These are phyloP conservation scores for Castanea crenata DNA, from an alignment of 306 rosid genomes.

Conservation along the genomic window DNA sequence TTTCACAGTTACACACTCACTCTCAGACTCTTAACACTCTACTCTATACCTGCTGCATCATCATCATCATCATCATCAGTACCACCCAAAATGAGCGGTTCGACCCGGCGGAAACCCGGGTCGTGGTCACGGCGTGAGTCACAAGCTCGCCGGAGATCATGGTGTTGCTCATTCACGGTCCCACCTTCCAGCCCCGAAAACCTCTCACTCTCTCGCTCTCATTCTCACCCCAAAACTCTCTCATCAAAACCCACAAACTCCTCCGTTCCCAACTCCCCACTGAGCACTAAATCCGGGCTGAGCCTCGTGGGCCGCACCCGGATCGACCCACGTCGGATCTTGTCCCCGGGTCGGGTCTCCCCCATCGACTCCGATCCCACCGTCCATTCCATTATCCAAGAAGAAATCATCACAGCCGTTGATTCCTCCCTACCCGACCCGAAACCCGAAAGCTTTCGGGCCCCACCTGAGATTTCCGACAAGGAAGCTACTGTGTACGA, in stretches of 20 bases:
- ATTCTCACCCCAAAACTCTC: constrained; percentile 26
- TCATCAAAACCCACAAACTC: constrained; percentile 31
- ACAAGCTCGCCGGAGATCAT: constrained; percentile 47
- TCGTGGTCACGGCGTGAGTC: constrained; percentile 5
- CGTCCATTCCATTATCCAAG: constrained; percentile 14
- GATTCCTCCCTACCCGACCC: constrained; percentile 37
- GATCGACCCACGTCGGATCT: constrained; percentile 89
- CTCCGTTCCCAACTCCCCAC: constrained; percentile 73
- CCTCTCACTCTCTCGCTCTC: constrained; percentile 5
- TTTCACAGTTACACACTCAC: background rate
- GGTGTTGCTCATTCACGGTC: constrained; percentile 82
- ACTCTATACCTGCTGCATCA: background rate
- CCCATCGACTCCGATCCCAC: constrained; percentile 67
- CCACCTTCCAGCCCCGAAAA: constrained; percentile 91
- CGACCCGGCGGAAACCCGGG: constrained; percentile 36
- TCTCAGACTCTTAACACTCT: background rate
- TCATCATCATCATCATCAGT: background rate
- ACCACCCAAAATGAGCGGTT: constrained; percentile 36
- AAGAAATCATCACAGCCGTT: constrained; percentile 25
- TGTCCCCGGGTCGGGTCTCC: constrained; percentile 89
- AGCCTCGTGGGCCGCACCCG: constrained; percentile 60
- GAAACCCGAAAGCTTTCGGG: constrained; percentile 55
- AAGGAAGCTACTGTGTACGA: constrained; percentile 43
- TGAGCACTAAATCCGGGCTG: constrained; percentile 62
- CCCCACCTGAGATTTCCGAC: constrained; percentile 17